Base-by-base conservation (phyloP, 352 stramenopile species). In the Pythium biforme region DNA sequence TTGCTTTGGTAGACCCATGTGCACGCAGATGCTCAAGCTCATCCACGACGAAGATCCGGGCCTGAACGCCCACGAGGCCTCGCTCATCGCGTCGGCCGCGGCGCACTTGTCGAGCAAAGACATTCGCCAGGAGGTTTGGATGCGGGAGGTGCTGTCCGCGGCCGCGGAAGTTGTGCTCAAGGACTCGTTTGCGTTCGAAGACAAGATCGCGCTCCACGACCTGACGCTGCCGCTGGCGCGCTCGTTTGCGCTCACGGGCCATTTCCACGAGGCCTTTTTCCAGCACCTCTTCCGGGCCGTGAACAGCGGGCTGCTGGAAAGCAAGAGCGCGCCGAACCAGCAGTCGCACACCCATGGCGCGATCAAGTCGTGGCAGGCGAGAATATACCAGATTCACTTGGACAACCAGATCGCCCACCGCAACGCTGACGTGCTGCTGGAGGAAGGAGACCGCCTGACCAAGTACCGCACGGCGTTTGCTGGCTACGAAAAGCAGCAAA, bases 381-480 rank as follows among this genome's bases (percentile, higher is more conserved):
- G 83, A 63, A 60, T 89, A 62, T 90, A 87, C 48, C 78, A 89
- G 50, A 62, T 89, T 55, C 78, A 92, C 55, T 25, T 92, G 26
- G 80, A 92, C 43, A 87, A 81, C 29, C 41, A 70, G 27, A 54
- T 88, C 1, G 62, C 73, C 3, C 46, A 59, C 7, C 76, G 78
- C 51, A 11, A 54, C 8, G 46, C 53, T 2, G 66, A 83, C 29
- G 78, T 83, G 22, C 60, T 70, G n/a, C 59, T 89, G 39, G 51
- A 65, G 5, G 49, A 57, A 0, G 37, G 51, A 15, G 22, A 53
- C 4, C 41, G 79, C 17, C 37, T 68, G n/a, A 39, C 72, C 10
- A 71, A 83, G 47, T 88, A 72, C 59, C 75, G 74, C 33, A 53
- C 62, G 4, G 43, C 76, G 9, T 92, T 92, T 64, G 62, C 62